Evolutionary conservation across 2,329 filamentous ascomycete species (phyloP).

Genomic region (Kalaharituber pfeilii): DNA sequence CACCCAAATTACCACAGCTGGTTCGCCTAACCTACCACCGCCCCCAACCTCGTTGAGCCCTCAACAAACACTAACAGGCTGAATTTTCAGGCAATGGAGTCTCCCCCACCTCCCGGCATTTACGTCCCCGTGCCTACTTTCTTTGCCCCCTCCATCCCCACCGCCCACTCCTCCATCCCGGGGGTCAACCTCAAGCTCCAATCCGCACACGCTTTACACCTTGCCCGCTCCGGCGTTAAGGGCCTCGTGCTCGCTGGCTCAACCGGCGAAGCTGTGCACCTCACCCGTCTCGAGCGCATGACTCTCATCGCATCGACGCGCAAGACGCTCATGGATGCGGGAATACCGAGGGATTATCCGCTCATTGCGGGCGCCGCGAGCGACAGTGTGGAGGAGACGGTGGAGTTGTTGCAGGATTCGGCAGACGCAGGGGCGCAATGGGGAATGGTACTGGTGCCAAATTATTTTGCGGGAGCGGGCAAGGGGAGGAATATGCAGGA

Average conservation of each 20-base stretch:
- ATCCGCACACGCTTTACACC: slow-evolving; percentile 40
- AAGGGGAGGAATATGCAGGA: slow-evolving; percentile 31
- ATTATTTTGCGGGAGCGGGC: slow-evolving; percentile 44
- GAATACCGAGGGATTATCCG: slow-evolving; percentile 41
- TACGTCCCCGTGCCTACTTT: slow-evolving; percentile 48
- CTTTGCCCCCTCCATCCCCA: slow-evolving; percentile 33
- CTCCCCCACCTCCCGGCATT: slow-evolving; percentile 37
- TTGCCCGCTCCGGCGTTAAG: slow-evolving; percentile 41
- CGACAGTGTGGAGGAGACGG: slow-evolving; percentile 44
- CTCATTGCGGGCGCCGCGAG: slow-evolving; percentile 46
- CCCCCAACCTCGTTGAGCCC: too few species aligned
- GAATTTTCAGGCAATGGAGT: slow-evolving; percentile 13
- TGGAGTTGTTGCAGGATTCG: slow-evolving; percentile 40
- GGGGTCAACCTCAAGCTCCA: slow-evolving; percentile 41
- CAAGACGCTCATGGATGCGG: slow-evolving; percentile 37
- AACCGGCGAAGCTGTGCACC: slow-evolving; percentile 47
- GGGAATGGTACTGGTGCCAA: slow-evolving; percentile 45
- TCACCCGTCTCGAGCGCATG: slow-evolving; percentile 40
- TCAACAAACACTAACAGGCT: too few species aligned
- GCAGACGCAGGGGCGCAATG: slow-evolving; percentile 42
- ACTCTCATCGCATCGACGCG: slow-evolving; percentile 39
- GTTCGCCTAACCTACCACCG: too few species aligned
- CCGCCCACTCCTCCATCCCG: slow-evolving; percentile 28
- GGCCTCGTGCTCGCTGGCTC: slow-evolving; percentile 46
- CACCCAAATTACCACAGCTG: too few species aligned